Conservation (phyloP, 225 moss, liverwort and hornwort genomes). For the Marchantia paleacea region DNA sequence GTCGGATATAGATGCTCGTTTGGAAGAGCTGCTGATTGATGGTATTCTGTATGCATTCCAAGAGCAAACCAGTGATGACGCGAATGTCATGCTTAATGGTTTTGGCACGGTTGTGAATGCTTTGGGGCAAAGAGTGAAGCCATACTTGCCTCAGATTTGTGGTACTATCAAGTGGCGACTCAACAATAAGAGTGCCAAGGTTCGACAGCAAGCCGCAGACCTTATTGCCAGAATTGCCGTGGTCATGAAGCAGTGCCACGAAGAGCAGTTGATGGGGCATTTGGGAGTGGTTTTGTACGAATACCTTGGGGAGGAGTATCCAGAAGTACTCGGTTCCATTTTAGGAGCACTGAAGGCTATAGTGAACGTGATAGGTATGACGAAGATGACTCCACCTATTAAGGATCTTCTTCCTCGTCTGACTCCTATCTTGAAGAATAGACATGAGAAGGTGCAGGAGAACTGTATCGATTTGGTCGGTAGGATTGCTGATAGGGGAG, state of each 20-base stretch:
- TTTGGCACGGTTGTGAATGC: slow-evolving; percentile 99
- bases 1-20: slow-evolving; percentile 90
- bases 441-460: slow-evolving; percentile 99
- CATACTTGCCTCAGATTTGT: slow-evolving; percentile 96
- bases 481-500: slow-evolving; percentile 96
- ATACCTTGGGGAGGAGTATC: slow-evolving; percentile 97
- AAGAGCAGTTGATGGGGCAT: slow-evolving; percentile 99
- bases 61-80: slow-evolving; percentile 99
- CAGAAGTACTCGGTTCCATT: slow-evolving; percentile 96
- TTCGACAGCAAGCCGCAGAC: slow-evolving; percentile 98
- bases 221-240: slow-evolving; percentile 96
- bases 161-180: slow-evolving; percentile 99
- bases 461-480: slow-evolving; percentile 98
- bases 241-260: slow-evolving; percentile 99
- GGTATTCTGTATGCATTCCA: slow-evolving; percentile 98
- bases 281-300: slow-evolving; percentile 96
- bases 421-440: slow-evolving; percentile 95
- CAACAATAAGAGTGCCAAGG: slow-evolving; percentile 99
- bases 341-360: slow-evolving; percentile 97
- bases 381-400: slow-evolving; percentile 99
- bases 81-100: slow-evolving; percentile 98
- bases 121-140: slow-evolving; percentile 92
- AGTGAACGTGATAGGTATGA: slow-evolving; percentile 99
- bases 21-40: slow-evolving; percentile 92
- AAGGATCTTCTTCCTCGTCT: slow-evolving; percentile 91